These are phyloP conservation scores for Uncinocarpus reesii DNA, from an alignment of 2,329 filamentous ascomycete species.

Conservation along the genomic window DNA sequence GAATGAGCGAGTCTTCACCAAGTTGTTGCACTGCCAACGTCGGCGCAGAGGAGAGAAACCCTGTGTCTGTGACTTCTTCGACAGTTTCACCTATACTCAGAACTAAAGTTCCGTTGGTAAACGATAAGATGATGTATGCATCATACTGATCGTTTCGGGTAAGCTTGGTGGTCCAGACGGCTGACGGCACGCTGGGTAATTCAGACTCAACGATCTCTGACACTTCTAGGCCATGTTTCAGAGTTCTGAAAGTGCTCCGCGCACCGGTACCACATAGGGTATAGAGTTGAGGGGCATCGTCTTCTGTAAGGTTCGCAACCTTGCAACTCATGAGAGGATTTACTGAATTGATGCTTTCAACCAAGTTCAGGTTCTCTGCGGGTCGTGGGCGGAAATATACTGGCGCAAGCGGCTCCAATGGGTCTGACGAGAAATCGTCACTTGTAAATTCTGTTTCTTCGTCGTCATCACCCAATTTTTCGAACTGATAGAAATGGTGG, in stretches of 20 bases:
- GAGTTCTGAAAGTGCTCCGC: conserved; percentile 76
- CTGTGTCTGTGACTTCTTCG: conserved; percentile 87
- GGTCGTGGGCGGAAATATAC: conserved; percentile 76
- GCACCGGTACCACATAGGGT: conserved; percentile 81
- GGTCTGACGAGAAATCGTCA: conserved; percentile 69
- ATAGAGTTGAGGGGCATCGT: conserved; percentile 95
- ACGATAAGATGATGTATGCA: conserved; percentile 90
- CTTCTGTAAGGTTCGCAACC: conserved; percentile 77
- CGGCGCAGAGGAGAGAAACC: conserved; percentile 77
- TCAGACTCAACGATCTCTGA: conserved; percentile 94
- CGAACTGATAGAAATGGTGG: conserved; percentile 91
- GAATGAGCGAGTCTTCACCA: conserved; percentile 82
- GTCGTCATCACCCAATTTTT: conserved; percentile 91
- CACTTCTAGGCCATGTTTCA: conserved; percentile 87
- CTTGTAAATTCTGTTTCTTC: conserved; percentile 79
- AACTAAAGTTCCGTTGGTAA: conserved; percentile 79
- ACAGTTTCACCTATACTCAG: conserved; percentile 94
- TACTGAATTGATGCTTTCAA: conserved; percentile 77
- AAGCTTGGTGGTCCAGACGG: conserved; percentile 92
- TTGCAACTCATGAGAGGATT: conserved; percentile 88
- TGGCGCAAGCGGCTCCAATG: conserved; percentile 59
- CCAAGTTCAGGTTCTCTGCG: conserved; percentile 70
- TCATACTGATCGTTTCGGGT: conserved; percentile 74
- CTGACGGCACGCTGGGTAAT: conserved; percentile 74
- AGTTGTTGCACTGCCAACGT: conserved; percentile 90